Conservation (phyloP, 805 yeast genomes). For the Cyberlindnera bimundalis region DNA sequence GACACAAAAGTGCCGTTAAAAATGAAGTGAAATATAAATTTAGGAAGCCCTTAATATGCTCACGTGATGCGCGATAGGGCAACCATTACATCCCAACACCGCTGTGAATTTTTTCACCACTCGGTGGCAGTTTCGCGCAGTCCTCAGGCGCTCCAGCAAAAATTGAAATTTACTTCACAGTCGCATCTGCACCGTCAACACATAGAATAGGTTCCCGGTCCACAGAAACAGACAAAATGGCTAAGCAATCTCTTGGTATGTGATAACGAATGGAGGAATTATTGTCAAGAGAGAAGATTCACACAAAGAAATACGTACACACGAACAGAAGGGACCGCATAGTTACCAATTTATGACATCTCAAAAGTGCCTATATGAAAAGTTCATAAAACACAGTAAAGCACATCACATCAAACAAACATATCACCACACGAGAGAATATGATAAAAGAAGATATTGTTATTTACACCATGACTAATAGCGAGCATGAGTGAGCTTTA, state of each 20-base stretch:
- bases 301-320: background rate
- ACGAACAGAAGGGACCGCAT: background rate
- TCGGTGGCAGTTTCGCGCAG: slow-evolving; percentile 4
- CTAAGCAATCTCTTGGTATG: slow-evolving; percentile 50
- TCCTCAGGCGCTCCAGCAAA: slow-evolving; percentile 9
- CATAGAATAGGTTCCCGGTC: slow-evolving; percentile 5
- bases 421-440: too few relatives aligned
- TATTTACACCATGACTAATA: too few relatives aligned
- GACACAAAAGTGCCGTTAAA: background rate
- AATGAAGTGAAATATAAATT: too few relatives aligned
- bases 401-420: too few relatives aligned
- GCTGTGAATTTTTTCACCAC: slow-evolving; percentile 5
- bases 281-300: background rate
- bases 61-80: slow-evolving; percentile 7
- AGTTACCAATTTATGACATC: background rate
- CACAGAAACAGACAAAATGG: slow-evolving; percentile 34
- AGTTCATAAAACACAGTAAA: too few relatives aligned
- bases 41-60: too few relatives aligned
- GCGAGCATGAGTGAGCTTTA: too few relatives aligned
- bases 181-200: slow-evolving; percentile 5
- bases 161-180: slow-evolving; percentile 21
- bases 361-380: background rate
- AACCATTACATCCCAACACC: slow-evolving; percentile 7
- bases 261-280: slow-evolving; percentile 13
- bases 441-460: too few relatives aligned